Percentiles rank a stretch among this genome's conserved stretches.
Conservation (phyloP, 306 rosid species). For the Glycine soja region DNA sequence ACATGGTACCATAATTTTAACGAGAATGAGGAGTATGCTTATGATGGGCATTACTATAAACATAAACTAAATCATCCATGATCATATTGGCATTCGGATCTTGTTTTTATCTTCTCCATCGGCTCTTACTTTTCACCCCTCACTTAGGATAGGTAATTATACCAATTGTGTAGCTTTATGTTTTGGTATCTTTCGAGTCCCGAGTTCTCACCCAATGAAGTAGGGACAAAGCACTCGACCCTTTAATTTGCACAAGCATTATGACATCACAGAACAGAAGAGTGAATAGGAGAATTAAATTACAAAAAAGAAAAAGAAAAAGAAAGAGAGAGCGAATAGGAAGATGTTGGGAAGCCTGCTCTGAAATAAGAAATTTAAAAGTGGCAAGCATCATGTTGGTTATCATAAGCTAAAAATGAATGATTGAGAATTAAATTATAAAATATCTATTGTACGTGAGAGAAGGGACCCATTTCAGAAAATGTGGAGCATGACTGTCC, state of each 20-base stretch:
- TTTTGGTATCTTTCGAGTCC: background rate
- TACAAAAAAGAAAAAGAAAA: background rate
- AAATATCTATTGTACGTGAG: slow-evolving; percentile 19
- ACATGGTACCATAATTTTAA: slow-evolving; percentile 71
- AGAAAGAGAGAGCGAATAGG: background rate
- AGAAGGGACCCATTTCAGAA: slow-evolving; percentile 39
- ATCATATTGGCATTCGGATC: slow-evolving; percentile 32
- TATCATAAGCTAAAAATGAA: slow-evolving; percentile 29
- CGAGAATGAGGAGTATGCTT: slow-evolving; percentile 60
- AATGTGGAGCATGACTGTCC: slow-evolving; percentile 60
- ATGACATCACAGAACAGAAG: background rate
- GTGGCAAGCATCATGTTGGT: slow-evolving; percentile 32
- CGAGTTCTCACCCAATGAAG: slow-evolving; percentile 38
- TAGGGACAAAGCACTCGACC: slow-evolving; percentile 37
- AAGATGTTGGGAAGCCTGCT: slow-evolving; percentile 24
- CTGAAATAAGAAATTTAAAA: slow-evolving; percentile 9
- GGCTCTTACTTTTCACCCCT: slow-evolving; percentile 33
- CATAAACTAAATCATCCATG: slow-evolving; percentile 42
- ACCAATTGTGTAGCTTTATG: slow-evolving; percentile 14
- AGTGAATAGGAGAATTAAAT: background rate
- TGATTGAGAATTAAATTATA: slow-evolving; percentile 40
- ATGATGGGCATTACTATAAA: slow-evolving; percentile 52
- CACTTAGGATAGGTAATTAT: background rate
- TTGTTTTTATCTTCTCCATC: slow-evolving; percentile 24
- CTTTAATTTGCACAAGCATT: slow-evolving; percentile 16